phyloP scores from a whole-genome alignment of 169 alveolate genomes.

The Plasmodium blacklocki region DNA sequence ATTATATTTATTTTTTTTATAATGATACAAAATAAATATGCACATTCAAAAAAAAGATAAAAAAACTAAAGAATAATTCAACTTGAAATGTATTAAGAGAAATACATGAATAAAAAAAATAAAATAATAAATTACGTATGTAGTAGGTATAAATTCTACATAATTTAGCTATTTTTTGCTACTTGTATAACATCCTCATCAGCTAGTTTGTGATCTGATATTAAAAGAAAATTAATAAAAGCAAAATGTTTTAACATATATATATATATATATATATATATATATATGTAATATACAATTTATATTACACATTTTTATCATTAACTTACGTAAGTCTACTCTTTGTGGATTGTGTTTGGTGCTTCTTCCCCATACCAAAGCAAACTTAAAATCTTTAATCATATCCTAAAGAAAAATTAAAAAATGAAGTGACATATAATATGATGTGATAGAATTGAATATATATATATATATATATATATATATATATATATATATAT shows the following conservation, averaged over 20 bases:
- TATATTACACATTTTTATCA: not conserved
- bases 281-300: not conserved
- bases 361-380: slow-evolving; percentile 98
- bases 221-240: slow-evolving; percentile 13
- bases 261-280: not conserved
- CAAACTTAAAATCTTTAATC: slow-evolving; percentile 92
- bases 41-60: no score
- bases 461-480: slow-evolving; percentile 13
- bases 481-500: slow-evolving; percentile 11
- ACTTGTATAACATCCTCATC: slow-evolving; percentile 90
- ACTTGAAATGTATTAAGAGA: no score
- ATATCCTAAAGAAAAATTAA: slow-evolving; percentile 73
- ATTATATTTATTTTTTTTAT: no score
- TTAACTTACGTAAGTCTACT: slow-evolving; percentile 90
- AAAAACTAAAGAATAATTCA: no score
- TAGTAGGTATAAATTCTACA: no score
- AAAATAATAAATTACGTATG: no score
- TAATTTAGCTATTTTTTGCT: slow-evolving; percentile 79
- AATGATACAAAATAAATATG: no score
- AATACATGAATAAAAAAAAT: no score
- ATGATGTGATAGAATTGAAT: not conserved
- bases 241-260: not conserved
- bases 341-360: slow-evolving; percentile 96
- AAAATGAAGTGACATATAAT: no score
- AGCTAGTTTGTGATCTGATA: slow-evolving; percentile 80